Evolutionary conservation across 371 early-diverging fungal species (phyloP), one percentile per base, ranked within the genome.

Genomic region (Gilbertella persicaria): DNA sequence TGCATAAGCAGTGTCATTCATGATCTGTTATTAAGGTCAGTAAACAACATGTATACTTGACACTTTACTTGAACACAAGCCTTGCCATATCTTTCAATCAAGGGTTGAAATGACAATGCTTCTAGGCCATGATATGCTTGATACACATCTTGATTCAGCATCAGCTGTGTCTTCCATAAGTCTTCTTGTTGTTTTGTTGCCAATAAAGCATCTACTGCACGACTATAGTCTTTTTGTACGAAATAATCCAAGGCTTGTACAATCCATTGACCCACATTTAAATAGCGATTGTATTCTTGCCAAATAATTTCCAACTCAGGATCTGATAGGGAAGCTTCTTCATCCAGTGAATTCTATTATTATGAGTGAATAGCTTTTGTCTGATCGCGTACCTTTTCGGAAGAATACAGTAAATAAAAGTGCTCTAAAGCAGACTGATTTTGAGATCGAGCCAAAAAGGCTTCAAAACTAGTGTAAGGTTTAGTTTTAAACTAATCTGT

Each of bases 151-250:
- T 49, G 53, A 24, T 69, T 55, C n/a, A 65, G 16, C 54, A 66
- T 51, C 14, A 71, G 17, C 14, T 54, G 48, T 13, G 59, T 55
- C 25, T 71, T 75, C 77, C 77, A 76, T 23, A 26, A 17, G 4
- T 55, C 67, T 26, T 72, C 73, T 14, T 42, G 40, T 33, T 62
- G 56, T 37, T 68, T 67, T 3, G 61, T 45, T n/a, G 46, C 49
- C n/a, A 67, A 51, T 2, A 75, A 45, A 24, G n/a, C 21, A 12
- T 55, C 47, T 5, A 72, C 28, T 10, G 73, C 63, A 13, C 35
- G 29, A 3, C 21, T 17, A 24, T 64, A 62, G 8, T 65, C 57
- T 8, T 49, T 33, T 2, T 59, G 30, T 4, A 28, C 45, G 37
- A 70, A 74, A 13, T 16, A 46, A 5, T 8, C 13, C 4, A 74